Conservation (phyloP, 2,329 filamentous ascomycete genomes). For the Fusarium mexicanum region DNA sequence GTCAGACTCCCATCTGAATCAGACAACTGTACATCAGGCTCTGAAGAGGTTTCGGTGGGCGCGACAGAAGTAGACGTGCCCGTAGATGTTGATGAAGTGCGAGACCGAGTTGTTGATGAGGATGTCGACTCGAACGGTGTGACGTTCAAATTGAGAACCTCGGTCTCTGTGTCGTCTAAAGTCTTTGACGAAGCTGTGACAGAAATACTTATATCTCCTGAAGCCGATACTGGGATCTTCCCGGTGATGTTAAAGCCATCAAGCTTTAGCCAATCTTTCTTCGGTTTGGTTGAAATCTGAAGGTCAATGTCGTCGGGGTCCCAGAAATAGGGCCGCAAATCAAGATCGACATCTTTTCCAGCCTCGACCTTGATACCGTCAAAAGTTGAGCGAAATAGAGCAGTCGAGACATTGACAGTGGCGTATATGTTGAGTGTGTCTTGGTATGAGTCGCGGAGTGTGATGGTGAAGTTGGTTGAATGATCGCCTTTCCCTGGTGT, state of each 20-base stretch:
- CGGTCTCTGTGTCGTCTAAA: conserved; percentile 49
- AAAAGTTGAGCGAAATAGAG: conserved; percentile 53
- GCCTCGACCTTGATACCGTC: conserved; percentile 53
- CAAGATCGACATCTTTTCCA: conserved; percentile 54
- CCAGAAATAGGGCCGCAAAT: conserved; percentile 55
- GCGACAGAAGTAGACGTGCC: conserved; percentile 38
- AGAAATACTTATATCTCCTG: conserved; percentile 46
- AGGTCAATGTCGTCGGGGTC: conserved; percentile 52
- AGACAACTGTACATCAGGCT: conserved; percentile 15
- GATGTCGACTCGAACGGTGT: conserved; percentile 40
- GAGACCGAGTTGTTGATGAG: conserved; percentile 17
- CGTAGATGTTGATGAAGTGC: conserved; percentile 24
- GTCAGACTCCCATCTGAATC: conserved; percentile 39
- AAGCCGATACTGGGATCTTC: conserved; percentile 49
- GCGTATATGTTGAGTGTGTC: conserved; percentile 68
- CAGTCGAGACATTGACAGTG: conserved; percentile 48
- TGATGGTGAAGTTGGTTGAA: conserved; percentile 71
- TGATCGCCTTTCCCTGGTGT: conserved; percentile 67
- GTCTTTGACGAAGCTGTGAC: conserved; percentile 48
- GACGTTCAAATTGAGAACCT: conserved; percentile 51
- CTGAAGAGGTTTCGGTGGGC: conserved; percentile 29
- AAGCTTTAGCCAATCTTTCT: conserved; percentile 56
- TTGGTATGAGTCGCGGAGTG: conserved; percentile 66
- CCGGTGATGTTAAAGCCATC: conserved; percentile 54
- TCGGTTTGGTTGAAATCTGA: conserved; percentile 49